Evolutionary conservation across 495 filamentous ascomycete species (phyloP).

Genomic region (Xylaria palmicola): DNA sequence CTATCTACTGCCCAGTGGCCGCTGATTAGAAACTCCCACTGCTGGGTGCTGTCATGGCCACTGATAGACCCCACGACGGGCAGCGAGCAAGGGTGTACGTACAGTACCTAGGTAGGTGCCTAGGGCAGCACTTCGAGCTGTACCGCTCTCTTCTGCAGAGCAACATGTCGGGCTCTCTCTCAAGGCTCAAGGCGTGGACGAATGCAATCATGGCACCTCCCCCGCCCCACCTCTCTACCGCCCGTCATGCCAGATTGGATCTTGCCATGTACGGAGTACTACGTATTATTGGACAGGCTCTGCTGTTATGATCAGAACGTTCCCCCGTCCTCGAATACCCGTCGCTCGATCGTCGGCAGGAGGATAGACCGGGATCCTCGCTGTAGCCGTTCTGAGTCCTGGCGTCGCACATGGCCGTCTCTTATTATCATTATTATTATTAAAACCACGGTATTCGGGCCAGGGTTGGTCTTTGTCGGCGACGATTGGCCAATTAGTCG

Average conservation of each 20-base stretch:
- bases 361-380: background rate
- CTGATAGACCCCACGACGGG: background rate
- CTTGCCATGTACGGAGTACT: no score
- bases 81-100: background rate
- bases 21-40: background rate
- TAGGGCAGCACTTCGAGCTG: background rate
- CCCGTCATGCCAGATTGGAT: background rate
- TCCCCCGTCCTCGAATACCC: background rate
- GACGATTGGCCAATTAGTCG: conserved; percentile 5
- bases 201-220: no score
- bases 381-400: background rate
- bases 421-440: no score
- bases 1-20: background rate
- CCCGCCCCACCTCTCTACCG: background rate
- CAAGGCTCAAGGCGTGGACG: no score
- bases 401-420: background rate
- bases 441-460: background rate
- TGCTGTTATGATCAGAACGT: no score
- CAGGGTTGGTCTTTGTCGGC: background rate
- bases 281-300: no score
- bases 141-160: no score
- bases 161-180: no score
- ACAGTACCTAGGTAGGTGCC: background rate
- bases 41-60: background rate
- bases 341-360: background rate